phyloP scores from a whole-genome alignment of 2,329 filamentous ascomycete genomes.

The Phoma sp. region DNA sequence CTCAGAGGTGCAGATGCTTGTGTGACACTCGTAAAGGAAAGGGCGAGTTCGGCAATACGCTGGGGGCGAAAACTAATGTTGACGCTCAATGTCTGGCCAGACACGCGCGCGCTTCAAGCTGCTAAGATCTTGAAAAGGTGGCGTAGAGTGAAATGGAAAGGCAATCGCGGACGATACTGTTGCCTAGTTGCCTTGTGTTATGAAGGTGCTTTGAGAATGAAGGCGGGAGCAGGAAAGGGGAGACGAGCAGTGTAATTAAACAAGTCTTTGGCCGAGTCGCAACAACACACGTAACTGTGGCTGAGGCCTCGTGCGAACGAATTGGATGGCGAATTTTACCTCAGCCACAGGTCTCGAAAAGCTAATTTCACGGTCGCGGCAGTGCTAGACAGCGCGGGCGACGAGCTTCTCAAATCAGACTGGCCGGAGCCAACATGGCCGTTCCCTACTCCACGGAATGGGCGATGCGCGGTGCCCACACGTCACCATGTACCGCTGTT shows the following conservation, averaged over 20 bases:
- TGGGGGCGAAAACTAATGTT: slow-evolving; percentile 19
- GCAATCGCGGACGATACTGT: background rate
- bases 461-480: slow-evolving; percentile 18
- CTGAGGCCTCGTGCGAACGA: slow-evolving; percentile 9
- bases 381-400: slow-evolving; percentile 13
- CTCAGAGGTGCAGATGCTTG: slow-evolving; percentile 9
- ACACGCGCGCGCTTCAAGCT: slow-evolving; percentile 18
- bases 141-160: slow-evolving; percentile 8
- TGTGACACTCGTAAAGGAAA: background rate
- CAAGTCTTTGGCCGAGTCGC: slow-evolving; percentile 10
- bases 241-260: slow-evolving; percentile 18
- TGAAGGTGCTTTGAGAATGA: slow-evolving; percentile 5
- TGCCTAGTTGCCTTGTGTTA: slow-evolving; percentile 9
- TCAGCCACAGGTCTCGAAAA: slow-evolving; percentile 11
- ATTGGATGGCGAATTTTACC: slow-evolving; percentile 4
- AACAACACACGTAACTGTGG: slow-evolving; percentile 12
- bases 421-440: background rate
- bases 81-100: slow-evolving; percentile 17
- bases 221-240: slow-evolving; percentile 13
- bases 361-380: slow-evolving; percentile 3
- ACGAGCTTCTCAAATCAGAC: slow-evolving; percentile 16
- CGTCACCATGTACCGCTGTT: slow-evolving; percentile 24
- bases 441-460: slow-evolving; percentile 2
- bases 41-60: slow-evolving; percentile 10
- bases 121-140: slow-evolving; percentile 5